Conservation (phyloP, 148 eudicot genomes). For the Beta vulgaris region DNA sequence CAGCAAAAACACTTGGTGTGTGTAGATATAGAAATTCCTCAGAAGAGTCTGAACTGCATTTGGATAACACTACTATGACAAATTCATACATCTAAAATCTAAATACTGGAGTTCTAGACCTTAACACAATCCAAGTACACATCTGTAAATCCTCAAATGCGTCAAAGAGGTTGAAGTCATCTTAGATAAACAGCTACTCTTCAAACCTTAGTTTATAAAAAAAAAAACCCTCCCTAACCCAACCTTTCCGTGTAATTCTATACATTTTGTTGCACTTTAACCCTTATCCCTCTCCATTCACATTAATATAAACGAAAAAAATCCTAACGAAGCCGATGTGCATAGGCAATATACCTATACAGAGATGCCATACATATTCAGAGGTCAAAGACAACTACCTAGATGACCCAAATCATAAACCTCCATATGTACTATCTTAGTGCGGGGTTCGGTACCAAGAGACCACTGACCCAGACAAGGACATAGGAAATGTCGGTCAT, state of each 20-base stretch:
- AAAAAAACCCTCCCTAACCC: neutral
- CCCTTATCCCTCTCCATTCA: constrained; percentile 12
- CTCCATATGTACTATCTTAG: neutral
- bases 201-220: constrained; percentile 17
- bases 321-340: constrained; percentile 6
- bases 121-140: constrained; percentile 19
- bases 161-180: neutral
- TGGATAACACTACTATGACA: neutral
- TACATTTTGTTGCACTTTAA: constrained; percentile 17
- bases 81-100: neutral
- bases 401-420: constrained; percentile 4
- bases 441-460: neutral
- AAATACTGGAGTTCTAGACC: neutral
- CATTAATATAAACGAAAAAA: constrained; percentile 8
- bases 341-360: constrained; percentile 18
- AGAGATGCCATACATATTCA: constrained; percentile 4
- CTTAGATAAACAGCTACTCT: constrained; percentile 16
- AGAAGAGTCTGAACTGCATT: neutral
- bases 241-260: constrained; percentile 16
- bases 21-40: neutral
- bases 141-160: neutral
- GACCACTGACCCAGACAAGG: neutral
- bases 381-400: constrained; percentile 11
- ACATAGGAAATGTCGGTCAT: constrained; percentile 54
- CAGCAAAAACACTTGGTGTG: no score